Conservation (phyloP, 23 red algal genomes). For the Gracilaria gracilis region DNA sequence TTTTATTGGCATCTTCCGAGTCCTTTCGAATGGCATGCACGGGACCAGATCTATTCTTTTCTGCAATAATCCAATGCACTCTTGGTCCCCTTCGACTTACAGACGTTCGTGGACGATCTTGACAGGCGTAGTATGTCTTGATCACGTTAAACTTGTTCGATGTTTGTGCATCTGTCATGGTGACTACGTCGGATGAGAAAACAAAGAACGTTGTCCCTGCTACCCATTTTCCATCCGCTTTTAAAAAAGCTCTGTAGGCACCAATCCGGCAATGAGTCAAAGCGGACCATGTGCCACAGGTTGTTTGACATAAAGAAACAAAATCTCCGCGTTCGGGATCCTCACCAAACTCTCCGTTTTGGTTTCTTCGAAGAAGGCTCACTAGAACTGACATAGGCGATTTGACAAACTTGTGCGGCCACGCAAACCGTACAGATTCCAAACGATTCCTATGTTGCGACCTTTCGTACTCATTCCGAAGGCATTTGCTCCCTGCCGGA, state of each 20-base stretch:
- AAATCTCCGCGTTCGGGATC: neutral
- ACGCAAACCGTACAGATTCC: slow-evolving; percentile 7
- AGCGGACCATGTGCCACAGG: neutral
- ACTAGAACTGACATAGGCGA: neutral
- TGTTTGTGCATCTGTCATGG: neutral
- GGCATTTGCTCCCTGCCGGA: slow-evolving; percentile 24
- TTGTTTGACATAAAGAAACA: neutral
- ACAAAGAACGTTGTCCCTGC: neutral
- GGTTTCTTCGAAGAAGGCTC: neutral
- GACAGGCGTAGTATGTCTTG: neutral
- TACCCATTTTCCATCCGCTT: neutral
- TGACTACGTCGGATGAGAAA: neutral
- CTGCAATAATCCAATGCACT: slow-evolving; percentile 10
- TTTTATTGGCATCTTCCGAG: neutral
- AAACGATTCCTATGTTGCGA: neutral
- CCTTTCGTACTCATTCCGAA: neutral
- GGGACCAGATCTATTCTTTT: neutral
- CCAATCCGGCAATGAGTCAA: neutral
- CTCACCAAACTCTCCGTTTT: slow-evolving; percentile 36
- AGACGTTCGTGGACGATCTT: neutral
- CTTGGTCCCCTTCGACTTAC: neutral
- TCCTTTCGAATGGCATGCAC: slow-evolving; percentile 32
- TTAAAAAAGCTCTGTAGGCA: slow-evolving; percentile 5
- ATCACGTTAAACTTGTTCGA: neutral
- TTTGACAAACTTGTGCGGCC: slow-evolving; percentile 4